Conservation (phyloP, 148 eudicot species). For the Persicaria tinctoria region DNA sequence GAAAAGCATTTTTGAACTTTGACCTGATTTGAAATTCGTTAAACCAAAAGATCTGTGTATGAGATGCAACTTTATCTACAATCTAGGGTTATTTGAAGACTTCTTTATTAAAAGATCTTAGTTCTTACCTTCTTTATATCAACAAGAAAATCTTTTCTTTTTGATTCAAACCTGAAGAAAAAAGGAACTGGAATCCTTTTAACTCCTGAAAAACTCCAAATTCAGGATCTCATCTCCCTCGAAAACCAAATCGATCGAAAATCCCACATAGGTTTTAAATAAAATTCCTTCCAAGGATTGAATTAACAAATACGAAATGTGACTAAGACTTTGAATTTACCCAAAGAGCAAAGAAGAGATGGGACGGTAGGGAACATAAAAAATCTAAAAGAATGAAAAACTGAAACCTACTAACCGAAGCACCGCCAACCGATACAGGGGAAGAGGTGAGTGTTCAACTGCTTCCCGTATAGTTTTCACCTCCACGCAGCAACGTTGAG, state of each 20-base stretch:
- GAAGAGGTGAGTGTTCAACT: not conserved
- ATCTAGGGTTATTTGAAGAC: too few species aligned
- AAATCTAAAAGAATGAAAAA: not conserved
- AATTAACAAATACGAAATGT: not conserved
- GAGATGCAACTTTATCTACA: too few species aligned
- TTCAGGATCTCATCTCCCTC: not conserved
- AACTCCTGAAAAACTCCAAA: not conserved
- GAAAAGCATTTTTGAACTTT: too few species aligned
- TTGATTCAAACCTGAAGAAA: too few species aligned
- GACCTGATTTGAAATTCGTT: too few species aligned
- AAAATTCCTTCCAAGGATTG: constrained; percentile 1
- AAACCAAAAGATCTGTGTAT: too few species aligned
- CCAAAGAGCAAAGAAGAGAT: not conserved
- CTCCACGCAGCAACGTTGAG: not conserved
- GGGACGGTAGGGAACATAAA: not conserved
- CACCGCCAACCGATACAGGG: constrained; percentile 2
- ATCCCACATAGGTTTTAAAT: too few species aligned
- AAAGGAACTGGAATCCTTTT: too few species aligned
- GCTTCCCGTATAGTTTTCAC: not conserved
- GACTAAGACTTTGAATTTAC: not conserved
- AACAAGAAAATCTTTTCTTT: too few species aligned
- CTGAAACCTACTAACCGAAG: constrained; percentile 1
- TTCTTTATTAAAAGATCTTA: too few species aligned
- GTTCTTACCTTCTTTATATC: too few species aligned
- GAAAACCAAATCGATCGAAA: not conserved